Base-by-base conservation (phyloP, 75 land plant genomes). In the Selaginella moellendorffii region DNA sequence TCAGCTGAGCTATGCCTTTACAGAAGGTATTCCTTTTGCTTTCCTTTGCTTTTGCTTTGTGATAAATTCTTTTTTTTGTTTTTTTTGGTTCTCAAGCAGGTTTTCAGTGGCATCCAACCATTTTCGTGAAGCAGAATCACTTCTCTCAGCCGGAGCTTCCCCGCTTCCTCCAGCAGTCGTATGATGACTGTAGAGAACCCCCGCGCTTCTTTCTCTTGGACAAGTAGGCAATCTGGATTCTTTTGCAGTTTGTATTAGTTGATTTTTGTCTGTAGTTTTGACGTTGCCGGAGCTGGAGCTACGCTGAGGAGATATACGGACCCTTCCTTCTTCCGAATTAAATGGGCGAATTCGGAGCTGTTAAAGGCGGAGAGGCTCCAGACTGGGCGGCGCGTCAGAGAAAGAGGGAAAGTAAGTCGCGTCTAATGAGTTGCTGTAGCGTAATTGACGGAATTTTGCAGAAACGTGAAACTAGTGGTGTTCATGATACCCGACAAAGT, bases 291-390 rank as follows among this genome's bases (percentile, higher is more conserved):
- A 31, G 65, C 80, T 65, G 97, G 93, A 62, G 87, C 88, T 60
- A 87, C 92, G 67, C 70, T 91, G 63, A 91, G 81, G 79, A 80
- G 86, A 63, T 91, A 82, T 68, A 82, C 95, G 24, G 97, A 91
- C 73, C 97, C 97, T 51, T 72, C 93, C 0, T 84, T 78, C 66
- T 91, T 91, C 63, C 82, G 58, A 64, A 79, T 53, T 31, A 74
- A 56, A 54, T 82, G 82, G 74, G 78, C 66, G 52, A 64, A 52
- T 61, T 29, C 76, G 1, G 72, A 71, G 64, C 56, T 71, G 17
- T 30, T 22, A 28, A 79, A 68, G 65, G 77, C 73, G 31, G 93
- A 82, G 46, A 67, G 29, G 26, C 54, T 27, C 54, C 65, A 72
- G 30, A 51, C 30, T 21, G 69, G 63, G 24, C 52, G 63, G 25